These are phyloP conservation scores for Candida patagonica DNA, from an alignment of 805 yeast genomes.

Conservation along the genomic window DNA sequence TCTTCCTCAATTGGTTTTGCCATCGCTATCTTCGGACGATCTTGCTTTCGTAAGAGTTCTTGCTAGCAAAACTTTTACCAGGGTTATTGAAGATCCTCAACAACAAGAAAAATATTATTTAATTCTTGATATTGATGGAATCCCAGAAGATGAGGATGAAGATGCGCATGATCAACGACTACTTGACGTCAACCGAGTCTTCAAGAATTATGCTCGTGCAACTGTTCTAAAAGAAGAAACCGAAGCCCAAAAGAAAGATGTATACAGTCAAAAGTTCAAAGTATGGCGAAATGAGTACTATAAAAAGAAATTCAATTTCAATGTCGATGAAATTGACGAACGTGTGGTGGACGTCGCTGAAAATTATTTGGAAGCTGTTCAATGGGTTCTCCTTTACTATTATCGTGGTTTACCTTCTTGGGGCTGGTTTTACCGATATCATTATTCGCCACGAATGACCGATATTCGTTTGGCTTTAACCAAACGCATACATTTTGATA, in stretches of 20 bases:
- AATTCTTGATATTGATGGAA: conserved; percentile 50
- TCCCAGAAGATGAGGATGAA: conserved; percentile 54
- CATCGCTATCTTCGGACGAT: conserved; percentile 11
- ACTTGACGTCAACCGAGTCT: conserved; percentile 50
- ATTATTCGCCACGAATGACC: conserved; percentile 90
- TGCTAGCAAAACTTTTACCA: conserved; percentile 21
- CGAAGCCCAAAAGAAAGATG: conserved; percentile 40
- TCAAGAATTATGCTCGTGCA: conserved; percentile 31
- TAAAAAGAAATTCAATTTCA: conserved; percentile 58
- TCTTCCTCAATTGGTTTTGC: conserved; percentile 1
- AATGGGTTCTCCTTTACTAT: conserved; percentile 92
- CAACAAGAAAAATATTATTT: conserved; percentile 10
- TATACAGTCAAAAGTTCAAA: conserved; percentile 66
- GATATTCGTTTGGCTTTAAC: conserved; percentile 59
- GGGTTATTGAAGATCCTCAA: conserved; percentile 13
- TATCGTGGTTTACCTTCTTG: conserved; percentile 88
- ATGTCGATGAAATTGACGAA: conserved; percentile 44
- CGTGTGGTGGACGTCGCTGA: conserved; percentile 23
- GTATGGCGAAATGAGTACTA: conserved; percentile 85
- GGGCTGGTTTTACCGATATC: conserved; percentile 89
- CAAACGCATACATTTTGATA: conserved; percentile 52
- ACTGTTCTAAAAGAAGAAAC: conserved; percentile 18
- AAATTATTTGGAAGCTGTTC: conserved; percentile 88
- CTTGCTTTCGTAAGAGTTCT: conserved; percentile 19
- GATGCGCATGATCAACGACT: conserved; percentile 43